A percentile compares a stretch with the other conserved stretches of the same genome.
Conservation (phyloP, 2,329 filamentous ascomycete genomes). For the Colletotrichum cereale region DNA sequence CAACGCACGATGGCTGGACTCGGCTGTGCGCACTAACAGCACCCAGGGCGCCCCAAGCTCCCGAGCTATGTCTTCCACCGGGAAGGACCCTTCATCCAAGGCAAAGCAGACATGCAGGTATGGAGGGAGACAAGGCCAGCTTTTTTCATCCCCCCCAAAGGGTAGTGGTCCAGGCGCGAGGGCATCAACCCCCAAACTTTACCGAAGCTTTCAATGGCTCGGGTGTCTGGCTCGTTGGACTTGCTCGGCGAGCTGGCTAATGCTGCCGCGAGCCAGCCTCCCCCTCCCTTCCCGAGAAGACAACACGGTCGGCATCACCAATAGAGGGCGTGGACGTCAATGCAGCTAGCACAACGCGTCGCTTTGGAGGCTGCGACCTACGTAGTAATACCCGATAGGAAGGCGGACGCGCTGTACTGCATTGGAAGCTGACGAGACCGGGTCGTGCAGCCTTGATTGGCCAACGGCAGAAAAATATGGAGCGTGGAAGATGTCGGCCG, state of each 20-base stretch:
- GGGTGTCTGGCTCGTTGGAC: neutral
- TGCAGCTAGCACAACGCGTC: conserved; percentile 15
- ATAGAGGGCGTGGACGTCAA: neutral
- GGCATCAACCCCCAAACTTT: neutral
- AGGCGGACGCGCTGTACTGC: conserved; percentile 9
- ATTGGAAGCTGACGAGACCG: conserved; percentile 25
- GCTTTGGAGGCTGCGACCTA: conserved; percentile 16
- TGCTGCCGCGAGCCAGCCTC: neutral
- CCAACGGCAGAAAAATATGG: conserved; percentile 4
- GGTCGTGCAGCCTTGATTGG: conserved; percentile 18
- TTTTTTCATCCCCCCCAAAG: neutral
- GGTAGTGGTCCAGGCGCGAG: conserved; percentile 1
- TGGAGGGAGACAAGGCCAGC: neutral
- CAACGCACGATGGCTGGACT: conserved; percentile 2
- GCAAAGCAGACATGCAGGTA: neutral
- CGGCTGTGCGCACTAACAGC: conserved; percentile 1
- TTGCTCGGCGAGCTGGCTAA: neutral
- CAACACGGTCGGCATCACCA: neutral
- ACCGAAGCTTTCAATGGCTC: neutral
- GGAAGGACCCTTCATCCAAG: conserved; percentile 24
- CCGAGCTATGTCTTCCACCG: conserved; percentile 27
- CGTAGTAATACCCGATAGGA: conserved; percentile 13
- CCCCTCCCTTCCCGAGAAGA: neutral
- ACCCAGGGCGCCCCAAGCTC: conserved; percentile 21
- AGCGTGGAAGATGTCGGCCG: conserved; percentile 10